Evolutionary conservation across 2,329 filamentous ascomycete genomes (phyloP), one percentile per base, ranked within the genome.

Genomic region (Colletotrichum lentis): DNA sequence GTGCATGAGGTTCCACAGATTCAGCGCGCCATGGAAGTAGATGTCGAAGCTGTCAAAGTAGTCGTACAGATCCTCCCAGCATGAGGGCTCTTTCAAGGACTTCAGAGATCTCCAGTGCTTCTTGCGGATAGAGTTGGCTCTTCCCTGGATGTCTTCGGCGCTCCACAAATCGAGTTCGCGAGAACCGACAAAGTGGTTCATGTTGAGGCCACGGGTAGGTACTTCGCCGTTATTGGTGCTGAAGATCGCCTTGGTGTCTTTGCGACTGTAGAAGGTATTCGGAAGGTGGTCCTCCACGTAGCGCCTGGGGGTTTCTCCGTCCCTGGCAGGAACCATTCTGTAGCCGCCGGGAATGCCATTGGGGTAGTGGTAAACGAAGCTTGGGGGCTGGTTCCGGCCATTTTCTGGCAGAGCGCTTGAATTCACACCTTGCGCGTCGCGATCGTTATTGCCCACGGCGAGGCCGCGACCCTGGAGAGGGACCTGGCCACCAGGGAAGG

Each of bases 11-110:
- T 81, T 81, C 79, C 80, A 84, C 14, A 86, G 75, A 69, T 86
- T 86, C 68, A 80, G 75, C 0, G 80, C 81, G 8, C 84, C 84
- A 14, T 79, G 76, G 43, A 77, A 55, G 73, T 83, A 86, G 35
- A 86, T 74, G 57, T 86, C 84, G 11, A 73, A 66, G 1, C 79
- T 77, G 69, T 86, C 84, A 55, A 83, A 86, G 70, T 82, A 85
- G 2, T 74, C 71, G 75, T 81, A 85, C 24, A 86, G 73, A 31
- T 83, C 80, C 43, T 78, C 77, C 74, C 78, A 82, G 69, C 63
- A 74, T 35, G 73, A 18, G 2, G 75, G 77, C 22, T 73, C 52
- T 22, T 61, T 69, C 74, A 82, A 78, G 1, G 43, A 41, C 66
- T 74, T 77, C 74, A 84, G 77, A 12, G 73, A 60, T 0, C 75